Percentiles rank a stretch among this genome's conserved stretches.
Conservation (phyloP, 371 early-diverging fungal genomes). For the Funneliformis caledonium region DNA sequence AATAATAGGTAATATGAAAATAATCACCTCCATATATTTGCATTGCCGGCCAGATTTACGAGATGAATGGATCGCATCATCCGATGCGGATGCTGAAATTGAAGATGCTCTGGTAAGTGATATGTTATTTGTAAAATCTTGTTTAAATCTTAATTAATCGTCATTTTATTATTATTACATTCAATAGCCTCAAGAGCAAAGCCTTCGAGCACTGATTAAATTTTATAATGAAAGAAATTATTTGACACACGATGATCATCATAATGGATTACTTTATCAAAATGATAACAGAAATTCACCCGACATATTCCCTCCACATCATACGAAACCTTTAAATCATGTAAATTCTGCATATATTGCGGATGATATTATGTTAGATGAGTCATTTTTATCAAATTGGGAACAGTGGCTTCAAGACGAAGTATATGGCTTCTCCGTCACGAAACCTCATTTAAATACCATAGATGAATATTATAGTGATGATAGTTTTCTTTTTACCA, state of each 20-base stretch:
- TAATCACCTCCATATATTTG: conserved; percentile 79
- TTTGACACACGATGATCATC: neutral
- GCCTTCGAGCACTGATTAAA: conserved; percentile 35
- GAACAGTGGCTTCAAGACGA: conserved; percentile 40
- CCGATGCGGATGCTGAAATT: conserved; percentile 68
- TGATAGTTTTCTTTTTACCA: neutral
- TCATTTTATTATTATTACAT: neutral
- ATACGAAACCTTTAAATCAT: conserved; percentile 23
- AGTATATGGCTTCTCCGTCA: conserved; percentile 35
- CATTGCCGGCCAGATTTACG: conserved; percentile 66
- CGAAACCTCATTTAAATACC: conserved; percentile 23
- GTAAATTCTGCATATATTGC: conserved; percentile 26
- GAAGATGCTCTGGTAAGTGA: conserved; percentile 67
- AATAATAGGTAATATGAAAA: conserved; percentile 71
- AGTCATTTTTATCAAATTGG: conserved; percentile 34
- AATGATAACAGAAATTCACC: neutral
- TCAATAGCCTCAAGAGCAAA: conserved; percentile 40
- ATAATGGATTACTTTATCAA: neutral
- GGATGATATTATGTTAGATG: conserved; percentile 37
- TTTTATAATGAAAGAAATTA: conserved; percentile 37
- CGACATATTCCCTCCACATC: conserved; percentile 29
- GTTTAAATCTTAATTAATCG: neutral
- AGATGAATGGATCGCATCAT: conserved; percentile 76
- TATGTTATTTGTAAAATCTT: neutral
- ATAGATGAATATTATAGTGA: conserved; percentile 39